Evolutionary conservation across 208 protist genomes (phyloP).

Genomic region (Trypanosoma theileri): DNA sequence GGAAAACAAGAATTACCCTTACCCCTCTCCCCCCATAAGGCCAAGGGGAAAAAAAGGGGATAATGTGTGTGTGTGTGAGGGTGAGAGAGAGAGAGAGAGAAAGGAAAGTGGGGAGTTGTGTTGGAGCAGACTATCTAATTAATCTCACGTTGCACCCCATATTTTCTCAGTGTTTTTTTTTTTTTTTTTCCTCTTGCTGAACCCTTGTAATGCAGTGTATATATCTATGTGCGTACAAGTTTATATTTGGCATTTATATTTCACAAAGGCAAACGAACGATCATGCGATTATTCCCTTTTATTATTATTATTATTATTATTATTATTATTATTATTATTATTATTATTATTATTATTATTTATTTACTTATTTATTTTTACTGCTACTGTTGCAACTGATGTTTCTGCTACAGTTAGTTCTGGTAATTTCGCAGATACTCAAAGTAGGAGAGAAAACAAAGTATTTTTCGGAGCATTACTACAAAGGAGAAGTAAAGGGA

Average conservation of each 20-base stretch:
- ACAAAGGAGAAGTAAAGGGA: too few species aligned
- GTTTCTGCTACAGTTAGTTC: too few species aligned
- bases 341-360: constrained; percentile 3
- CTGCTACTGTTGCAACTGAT: too few species aligned
- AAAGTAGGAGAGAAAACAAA: too few species aligned
- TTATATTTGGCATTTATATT: background rate
- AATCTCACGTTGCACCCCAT: too few species aligned
- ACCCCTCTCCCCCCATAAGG: too few species aligned
- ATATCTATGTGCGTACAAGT: too few species aligned
- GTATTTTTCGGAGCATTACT: too few species aligned
- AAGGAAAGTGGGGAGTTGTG: background rate
- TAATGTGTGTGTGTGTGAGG: background rate
- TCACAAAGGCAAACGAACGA: background rate
- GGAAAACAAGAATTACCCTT: too few species aligned
- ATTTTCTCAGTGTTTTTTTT: background rate
- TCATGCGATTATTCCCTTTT: too few species aligned
- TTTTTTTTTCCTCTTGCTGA: background rate
- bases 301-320: background rate
- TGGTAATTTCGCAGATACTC: too few species aligned
- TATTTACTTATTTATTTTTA: background rate
- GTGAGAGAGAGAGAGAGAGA: background rate
- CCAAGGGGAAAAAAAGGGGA: background rate
- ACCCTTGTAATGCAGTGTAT: background rate
- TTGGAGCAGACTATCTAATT: background rate
- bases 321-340: constrained; percentile 2